Evolutionary conservation across 164 flowering plant species (phyloP).

Genomic region (Tetrastigma voinierianum): DNA sequence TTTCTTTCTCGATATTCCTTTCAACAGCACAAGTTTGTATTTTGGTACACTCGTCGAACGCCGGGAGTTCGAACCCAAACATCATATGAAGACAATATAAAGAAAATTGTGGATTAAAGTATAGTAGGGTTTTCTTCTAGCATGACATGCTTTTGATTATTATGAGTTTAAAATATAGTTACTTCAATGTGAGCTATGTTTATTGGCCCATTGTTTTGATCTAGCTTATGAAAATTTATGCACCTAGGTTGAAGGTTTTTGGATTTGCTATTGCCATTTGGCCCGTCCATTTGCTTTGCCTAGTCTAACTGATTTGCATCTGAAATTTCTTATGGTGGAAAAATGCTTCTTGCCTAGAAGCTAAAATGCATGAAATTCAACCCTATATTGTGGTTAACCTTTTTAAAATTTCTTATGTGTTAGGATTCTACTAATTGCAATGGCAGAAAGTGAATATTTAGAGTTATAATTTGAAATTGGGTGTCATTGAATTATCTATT

Average conservation of each 20-base stretch:
- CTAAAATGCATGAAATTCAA: too few species aligned
- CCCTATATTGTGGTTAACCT: too few species aligned
- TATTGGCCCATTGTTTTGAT: neutral
- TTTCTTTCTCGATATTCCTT: constrained; percentile 3
- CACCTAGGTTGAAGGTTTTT: constrained; percentile 84
- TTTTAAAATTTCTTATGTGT: constrained; percentile 10
- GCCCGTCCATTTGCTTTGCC: constrained; percentile 91
- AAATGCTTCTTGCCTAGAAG: neutral
- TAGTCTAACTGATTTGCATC: constrained; percentile 92
- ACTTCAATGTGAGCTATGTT: neutral
- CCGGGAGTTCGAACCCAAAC: constrained; percentile 82
- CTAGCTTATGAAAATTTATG: neutral
- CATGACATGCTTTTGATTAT: too few species aligned
- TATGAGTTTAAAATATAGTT: neutral
- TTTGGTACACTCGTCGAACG: constrained; percentile 96
- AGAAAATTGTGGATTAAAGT: constrained; percentile 93
- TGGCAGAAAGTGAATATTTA: constrained; percentile 95
- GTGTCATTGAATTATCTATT: too few species aligned
- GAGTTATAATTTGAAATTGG: too few species aligned
- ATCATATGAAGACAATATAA: constrained; percentile 92
- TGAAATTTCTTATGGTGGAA: constrained; percentile 17
- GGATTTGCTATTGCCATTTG: constrained; percentile 94
- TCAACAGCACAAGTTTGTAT: constrained; percentile 79
- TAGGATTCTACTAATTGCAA: constrained; percentile 78
- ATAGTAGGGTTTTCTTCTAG: constrained; percentile 48